Percentiles rank a stretch among this genome's conserved stretches.
These are phyloP conservation scores for Penicillium psychrofluorescens DNA, from an alignment of 495 filamentous ascomycete genomes.

Conservation along the genomic window DNA sequence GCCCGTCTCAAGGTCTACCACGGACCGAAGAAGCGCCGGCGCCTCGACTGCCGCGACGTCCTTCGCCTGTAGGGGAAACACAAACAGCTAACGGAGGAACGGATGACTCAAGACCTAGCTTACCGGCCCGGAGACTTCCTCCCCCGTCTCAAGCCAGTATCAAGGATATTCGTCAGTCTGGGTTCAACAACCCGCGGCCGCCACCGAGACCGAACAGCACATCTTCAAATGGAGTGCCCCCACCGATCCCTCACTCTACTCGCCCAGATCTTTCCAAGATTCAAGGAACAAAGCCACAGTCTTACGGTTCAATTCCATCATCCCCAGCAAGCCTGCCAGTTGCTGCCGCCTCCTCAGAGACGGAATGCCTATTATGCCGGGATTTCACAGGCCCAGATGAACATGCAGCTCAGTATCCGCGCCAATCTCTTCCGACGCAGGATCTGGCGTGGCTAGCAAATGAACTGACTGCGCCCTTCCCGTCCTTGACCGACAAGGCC, in stretches of 20 bases:
- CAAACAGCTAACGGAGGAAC: slow-evolving; percentile 7
- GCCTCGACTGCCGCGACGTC: slow-evolving; percentile 28
- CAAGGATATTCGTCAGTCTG: slow-evolving; percentile 30
- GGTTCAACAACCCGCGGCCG: slow-evolving; percentile 22
- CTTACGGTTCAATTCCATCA: slow-evolving; percentile 13
- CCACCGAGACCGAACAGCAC: slow-evolving; percentile 12
- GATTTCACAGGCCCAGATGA: slow-evolving; percentile 78
- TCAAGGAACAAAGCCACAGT: slow-evolving; percentile 46
- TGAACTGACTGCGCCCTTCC: slow-evolving; percentile 71
- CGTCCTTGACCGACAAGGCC: slow-evolving; percentile 80
- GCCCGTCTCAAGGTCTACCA: background rate
- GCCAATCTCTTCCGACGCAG: slow-evolving; percentile 54
- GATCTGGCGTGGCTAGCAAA: slow-evolving; percentile 66
- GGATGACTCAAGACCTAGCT: slow-evolving; percentile 7
- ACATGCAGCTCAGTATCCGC: slow-evolving; percentile 71
- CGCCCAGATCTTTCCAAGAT: slow-evolving; percentile 52
- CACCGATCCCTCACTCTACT: slow-evolving; percentile 49
- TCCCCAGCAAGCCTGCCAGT: slow-evolving; percentile 3
- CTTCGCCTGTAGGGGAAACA: slow-evolving; percentile 14
- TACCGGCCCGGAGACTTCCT: slow-evolving; percentile 25
- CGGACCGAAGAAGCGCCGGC: background rate
- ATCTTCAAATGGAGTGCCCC: slow-evolving; percentile 27
- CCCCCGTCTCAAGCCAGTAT: slow-evolving; percentile 20
- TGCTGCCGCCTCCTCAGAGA: slow-evolving; percentile 8
- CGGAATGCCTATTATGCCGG: slow-evolving; percentile 68